Evolutionary conservation across 2,329 filamentous ascomycete genomes (phyloP), one percentile per base, ranked within the genome.

Genomic region (Aspergillus viridinutans): DNA sequence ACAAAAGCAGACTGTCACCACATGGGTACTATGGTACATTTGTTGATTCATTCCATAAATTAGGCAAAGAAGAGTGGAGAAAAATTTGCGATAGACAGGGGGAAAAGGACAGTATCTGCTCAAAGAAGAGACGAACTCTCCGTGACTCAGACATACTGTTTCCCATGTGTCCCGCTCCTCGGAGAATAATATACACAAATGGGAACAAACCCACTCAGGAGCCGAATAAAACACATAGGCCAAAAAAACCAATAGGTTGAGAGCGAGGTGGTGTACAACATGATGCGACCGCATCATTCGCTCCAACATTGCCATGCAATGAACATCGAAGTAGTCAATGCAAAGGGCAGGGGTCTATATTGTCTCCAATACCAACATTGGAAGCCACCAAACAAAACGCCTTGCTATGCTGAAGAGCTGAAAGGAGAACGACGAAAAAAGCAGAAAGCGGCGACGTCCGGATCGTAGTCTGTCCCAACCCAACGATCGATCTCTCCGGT

Each of bases 321-420:
- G 53, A 56, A 50, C 50, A 54, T 51, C 54, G 35, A 55, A 53
- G 49, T 64, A 57, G 64, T 65, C 52, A 56, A 51, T 55, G 55
- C 58, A 52, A 60, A 58, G 56, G 56, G 58, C 65, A 52, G 55
- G 62, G 59, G 66, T 63, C 59, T 61, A 64, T 62, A 60, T 61
- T 53, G 57, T 50, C 51, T 55, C 52, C 50, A 53, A 50, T 35
- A 59, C 52, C 45, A 53, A 60, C 56, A 52, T 60, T 61, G 59
- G 56, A 59, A 64, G 23, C 66, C 61, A 69, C 66, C 65, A 66
- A 62, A 47, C 20, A 38, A 64, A 74, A 75, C 72, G 72, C 72
- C 72, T 68, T 75, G 72, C 72, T 75, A 75, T 75, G 72, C 72
- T 65, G 61, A 56, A 65, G 71, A 67, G 67, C 61, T 53, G 61